These are phyloP conservation scores for Penicillium roqueforti DNA, from an alignment of 495 filamentous ascomycete genomes.

Conservation along the genomic window DNA sequence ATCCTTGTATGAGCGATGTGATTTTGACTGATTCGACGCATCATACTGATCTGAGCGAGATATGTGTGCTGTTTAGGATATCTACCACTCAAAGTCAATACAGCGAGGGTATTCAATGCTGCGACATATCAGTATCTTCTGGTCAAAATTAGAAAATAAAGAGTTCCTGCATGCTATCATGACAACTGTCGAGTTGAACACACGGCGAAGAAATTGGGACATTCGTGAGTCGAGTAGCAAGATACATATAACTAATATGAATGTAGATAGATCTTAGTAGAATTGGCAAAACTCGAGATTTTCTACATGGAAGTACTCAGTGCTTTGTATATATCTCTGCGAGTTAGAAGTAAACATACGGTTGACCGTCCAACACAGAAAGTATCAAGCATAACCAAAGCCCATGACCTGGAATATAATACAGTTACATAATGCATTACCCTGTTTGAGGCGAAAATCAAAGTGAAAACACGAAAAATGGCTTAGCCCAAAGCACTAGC, in stretches of 20 bases:
- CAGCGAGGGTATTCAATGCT: background rate
- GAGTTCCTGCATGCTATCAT: background rate
- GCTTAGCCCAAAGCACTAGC: background rate
- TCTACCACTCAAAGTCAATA: no score
- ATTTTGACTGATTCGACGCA: background rate
- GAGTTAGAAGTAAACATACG: background rate
- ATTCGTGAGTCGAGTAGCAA: background rate
- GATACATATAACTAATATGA: no score
- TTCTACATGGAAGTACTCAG: background rate
- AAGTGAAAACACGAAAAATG: background rate
- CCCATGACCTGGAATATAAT: background rate
- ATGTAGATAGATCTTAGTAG: background rate
- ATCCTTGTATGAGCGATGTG: background rate
- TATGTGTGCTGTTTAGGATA: background rate
- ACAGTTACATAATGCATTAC: background rate
- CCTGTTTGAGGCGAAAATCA: background rate
- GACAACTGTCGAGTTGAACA: background rate
- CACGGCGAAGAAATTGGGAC: constrained; percentile 1
- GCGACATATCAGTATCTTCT: no score
- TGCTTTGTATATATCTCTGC: background rate
- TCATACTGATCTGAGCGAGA: background rate
- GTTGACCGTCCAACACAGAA: background rate
- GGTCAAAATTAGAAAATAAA: no score
- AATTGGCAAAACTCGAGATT: background rate
- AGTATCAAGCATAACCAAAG: background rate